Evolutionary conservation across 169 alveolate species (phyloP), one percentile per base, ranked within the genome.

Genomic region (Plasmodium falciparum): DNA sequence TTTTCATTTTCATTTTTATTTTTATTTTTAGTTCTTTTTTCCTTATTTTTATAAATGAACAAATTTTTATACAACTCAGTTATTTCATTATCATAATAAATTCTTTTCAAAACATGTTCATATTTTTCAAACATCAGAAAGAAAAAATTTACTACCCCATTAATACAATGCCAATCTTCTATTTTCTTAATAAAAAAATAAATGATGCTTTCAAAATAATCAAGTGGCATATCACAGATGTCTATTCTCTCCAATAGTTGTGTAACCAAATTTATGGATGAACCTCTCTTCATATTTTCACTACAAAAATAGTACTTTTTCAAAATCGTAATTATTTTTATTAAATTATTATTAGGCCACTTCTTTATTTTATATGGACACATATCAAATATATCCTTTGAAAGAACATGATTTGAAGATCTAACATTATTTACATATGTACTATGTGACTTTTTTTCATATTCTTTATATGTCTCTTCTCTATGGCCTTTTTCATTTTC

Each of bases 91-190:
- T 39, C 29, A 49, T 52, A 76, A 22, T 52, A 17, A 39, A 66
- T 76, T 5, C 43, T 63, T 58, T 22, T 67, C 13, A 76, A 26
- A 7, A 65, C 11, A 52, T 76, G 62, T 45, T 29, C 39, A 43
- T 76, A 76, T 17, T 61, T 26, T 24, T 76, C 89, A 39, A 76
- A 76, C 52, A 76, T 65, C 22, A 65, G 15, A 29, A 76, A 33
- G 8, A 76, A 20, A 76, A 76, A 76, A 2, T 47, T 76, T 0
- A 58, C 45, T 6, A 76, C 89, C 1, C 89, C 89, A 76, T 33
- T 76, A 47, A 76, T 15, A 22, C 89, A 76, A 45, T 76, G 89
- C 89, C 89, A 76, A 58, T 76, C 89, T 76, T 76, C 89, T 26
- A 76, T 76, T 66, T 65, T 33, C 24, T 33, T 76, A 66, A 76